Percentiles rank a stretch among this genome's conserved stretches.
Evolutionary conservation across 2,329 filamentous ascomycete species (phyloP).

Genomic region (Colletotrichum sojae): DNA sequence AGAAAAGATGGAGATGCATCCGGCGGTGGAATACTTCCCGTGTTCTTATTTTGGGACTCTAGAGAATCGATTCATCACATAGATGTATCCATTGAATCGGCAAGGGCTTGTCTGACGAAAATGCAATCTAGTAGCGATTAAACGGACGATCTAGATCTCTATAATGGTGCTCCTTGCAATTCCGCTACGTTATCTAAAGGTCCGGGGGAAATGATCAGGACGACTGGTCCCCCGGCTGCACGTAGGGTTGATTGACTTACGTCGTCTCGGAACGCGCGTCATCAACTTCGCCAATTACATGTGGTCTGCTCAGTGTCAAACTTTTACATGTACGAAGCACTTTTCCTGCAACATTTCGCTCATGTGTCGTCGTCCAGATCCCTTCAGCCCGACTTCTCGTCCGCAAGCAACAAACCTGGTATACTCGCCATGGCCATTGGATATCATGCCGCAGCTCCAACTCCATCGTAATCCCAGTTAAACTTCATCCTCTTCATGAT

Average conservation of each 20-base stretch:
- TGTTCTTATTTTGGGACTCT: not conserved
- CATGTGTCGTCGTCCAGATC: too few relatives aligned
- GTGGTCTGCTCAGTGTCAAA: too few relatives aligned
- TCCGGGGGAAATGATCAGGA: conserved; percentile 18
- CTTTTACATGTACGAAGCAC: too few relatives aligned
- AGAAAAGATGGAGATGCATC: conserved; percentile 6
- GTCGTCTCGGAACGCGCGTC: conserved; percentile 6
- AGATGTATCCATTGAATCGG: not conserved
- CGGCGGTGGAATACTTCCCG: not conserved
- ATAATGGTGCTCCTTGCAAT: not conserved
- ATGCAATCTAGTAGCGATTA: not conserved
- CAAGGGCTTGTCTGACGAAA: not conserved
- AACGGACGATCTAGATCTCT: conserved; percentile 1
- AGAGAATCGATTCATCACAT: conserved; percentile 5
- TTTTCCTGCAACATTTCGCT: too few relatives aligned
- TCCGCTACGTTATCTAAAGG: not conserved
- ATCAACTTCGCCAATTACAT: not conserved
- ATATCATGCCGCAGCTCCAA: not conserved
- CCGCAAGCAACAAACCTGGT: too few relatives aligned
- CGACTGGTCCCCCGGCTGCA: not conserved
- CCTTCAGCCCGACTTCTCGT: too few relatives aligned
- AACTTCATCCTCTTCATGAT: conserved; percentile 13
- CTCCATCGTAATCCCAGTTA: conserved; percentile 2
- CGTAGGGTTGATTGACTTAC: not conserved
- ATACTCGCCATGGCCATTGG: too few relatives aligned